These are phyloP conservation scores for Kluyveromyces siamensis DNA, from an alignment of 805 yeast species.

Conservation along the genomic window DNA sequence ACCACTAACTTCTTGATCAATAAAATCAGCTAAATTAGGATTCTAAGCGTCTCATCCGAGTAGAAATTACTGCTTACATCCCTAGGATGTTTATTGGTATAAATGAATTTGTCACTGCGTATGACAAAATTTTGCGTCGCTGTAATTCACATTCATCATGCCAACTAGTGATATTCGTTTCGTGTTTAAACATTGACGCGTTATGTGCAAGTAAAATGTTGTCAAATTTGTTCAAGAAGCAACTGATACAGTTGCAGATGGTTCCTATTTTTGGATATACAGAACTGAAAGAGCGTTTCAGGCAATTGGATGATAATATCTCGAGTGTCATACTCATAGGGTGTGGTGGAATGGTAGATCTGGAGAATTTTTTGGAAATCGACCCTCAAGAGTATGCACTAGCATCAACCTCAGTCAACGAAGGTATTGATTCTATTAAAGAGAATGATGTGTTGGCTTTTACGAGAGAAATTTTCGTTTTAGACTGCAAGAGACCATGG, in stretches of 20 bases:
- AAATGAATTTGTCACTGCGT: conserved; percentile 55
- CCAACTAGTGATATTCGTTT: conserved; percentile 75
- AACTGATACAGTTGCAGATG: conserved; percentile 76
- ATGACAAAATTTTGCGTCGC: conserved; percentile 56
- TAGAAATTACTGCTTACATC: neutral
- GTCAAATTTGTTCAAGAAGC: conserved; percentile 61
- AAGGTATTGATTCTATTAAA: conserved; percentile 17
- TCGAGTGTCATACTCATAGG: conserved; percentile 74
- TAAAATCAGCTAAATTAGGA: no score
- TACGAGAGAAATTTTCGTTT: conserved; percentile 60
- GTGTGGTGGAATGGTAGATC: conserved; percentile 87
- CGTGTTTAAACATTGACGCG: conserved; percentile 87
- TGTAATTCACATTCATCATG: conserved; percentile 90
- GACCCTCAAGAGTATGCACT: conserved; percentile 44
- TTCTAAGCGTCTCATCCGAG: neutral
- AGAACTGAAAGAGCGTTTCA: conserved; percentile 59
- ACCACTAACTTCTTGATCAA: no score
- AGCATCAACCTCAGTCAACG: conserved; percentile 11
- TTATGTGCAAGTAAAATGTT: conserved; percentile 80
- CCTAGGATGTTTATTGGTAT: conserved; percentile 65
- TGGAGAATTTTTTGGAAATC: conserved; percentile 64
- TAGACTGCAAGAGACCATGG: conserved; percentile 97
- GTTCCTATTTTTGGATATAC: conserved; percentile 90
- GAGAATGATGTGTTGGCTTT: conserved; percentile 26
- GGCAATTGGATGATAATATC: conserved; percentile 61